A percentile compares a stretch with the other conserved stretches of the same genome.
Evolutionary conservation across 768 basidiomycete species (phyloP).

Genomic region (Lenzites betulinus): DNA sequence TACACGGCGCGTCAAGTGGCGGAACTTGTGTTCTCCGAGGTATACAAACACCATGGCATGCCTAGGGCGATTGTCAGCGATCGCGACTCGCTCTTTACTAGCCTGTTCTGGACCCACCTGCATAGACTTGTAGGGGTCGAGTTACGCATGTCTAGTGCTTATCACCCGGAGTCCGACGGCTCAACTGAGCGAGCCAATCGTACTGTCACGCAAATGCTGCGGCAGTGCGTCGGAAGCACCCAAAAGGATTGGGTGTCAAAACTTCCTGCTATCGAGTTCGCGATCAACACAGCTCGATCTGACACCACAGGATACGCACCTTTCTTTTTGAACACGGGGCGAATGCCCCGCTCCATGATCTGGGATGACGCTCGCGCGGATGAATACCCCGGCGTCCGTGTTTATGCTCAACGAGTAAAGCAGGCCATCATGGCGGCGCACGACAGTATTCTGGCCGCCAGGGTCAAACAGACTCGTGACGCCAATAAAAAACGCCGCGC

Average conservation of each 20-base stretch:
- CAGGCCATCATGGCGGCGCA: no score
- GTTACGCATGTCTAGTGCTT: slow-evolving; percentile 42
- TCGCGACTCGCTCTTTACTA: slow-evolving; percentile 36
- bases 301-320: slow-evolving; percentile 39
- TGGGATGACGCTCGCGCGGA: slow-evolving; percentile 34
- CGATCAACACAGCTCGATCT: slow-evolving; percentile 36
- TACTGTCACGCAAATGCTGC: no score
- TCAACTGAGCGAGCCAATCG: no score
- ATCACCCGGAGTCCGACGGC: no score
- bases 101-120: slow-evolving; percentile 42
- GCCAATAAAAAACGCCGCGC: slow-evolving; percentile 27
- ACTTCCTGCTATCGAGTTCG: slow-evolving; percentile 28
- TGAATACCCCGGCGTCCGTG: no score
- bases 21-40: slow-evolving; percentile 35
- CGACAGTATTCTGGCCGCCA: slow-evolving; percentile 29
- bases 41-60: slow-evolving; percentile 42
- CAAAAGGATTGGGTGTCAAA: slow-evolving; percentile 38
- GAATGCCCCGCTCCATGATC: slow-evolving; percentile 27
- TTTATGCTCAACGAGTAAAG: no score
- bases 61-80: slow-evolving; percentile 49
- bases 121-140: slow-evolving; percentile 32
- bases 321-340: slow-evolving; percentile 33
- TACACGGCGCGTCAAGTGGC: slow-evolving; percentile 38
- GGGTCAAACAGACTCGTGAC: slow-evolving; percentile 32
- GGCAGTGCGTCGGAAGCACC: slow-evolving; percentile 28